Conservation (phyloP, 495 filamentous ascomycete species). For the Penicillium crystallinum region DNA sequence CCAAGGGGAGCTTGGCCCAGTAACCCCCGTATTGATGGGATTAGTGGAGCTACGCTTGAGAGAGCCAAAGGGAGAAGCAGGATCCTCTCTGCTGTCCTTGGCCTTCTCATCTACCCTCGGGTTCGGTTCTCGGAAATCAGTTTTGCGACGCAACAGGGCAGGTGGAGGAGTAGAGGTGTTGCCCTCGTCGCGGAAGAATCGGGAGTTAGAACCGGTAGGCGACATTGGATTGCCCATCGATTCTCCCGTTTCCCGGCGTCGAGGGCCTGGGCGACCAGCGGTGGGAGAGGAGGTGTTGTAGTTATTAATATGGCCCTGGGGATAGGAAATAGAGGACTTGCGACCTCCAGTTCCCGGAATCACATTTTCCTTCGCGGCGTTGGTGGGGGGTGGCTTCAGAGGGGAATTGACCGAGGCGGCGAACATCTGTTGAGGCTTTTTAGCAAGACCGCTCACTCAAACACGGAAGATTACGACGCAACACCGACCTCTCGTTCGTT, state of each 20-base stretch:
- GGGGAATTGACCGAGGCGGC: constrained; percentile 85
- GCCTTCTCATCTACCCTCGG: constrained; percentile 37
- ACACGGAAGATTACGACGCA: constrained; percentile 18
- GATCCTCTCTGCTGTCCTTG: constrained; percentile 40
- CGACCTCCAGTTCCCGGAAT: constrained; percentile 56
- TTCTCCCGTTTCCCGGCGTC: constrained; percentile 86
- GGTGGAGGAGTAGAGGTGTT: constrained; percentile 57
- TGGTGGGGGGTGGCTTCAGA: constrained; percentile 75
- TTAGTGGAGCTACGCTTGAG: constrained; percentile 69
- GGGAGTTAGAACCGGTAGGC: constrained; percentile 41
- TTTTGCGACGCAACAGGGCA: constrained; percentile 68
- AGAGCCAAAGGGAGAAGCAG: constrained; percentile 52
- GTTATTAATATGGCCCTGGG: constrained; percentile 40
- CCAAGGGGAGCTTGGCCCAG: constrained; percentile 66
- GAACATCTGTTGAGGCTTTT: constrained; percentile 56
- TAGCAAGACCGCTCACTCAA: constrained; percentile 8
- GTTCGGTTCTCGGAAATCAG: constrained; percentile 56
- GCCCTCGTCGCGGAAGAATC: constrained; percentile 56
- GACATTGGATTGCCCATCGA: constrained; percentile 58
- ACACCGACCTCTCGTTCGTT: constrained; percentile 72
- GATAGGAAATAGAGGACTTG: constrained; percentile 70
- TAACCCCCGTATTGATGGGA: constrained; percentile 45
- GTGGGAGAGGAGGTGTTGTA: constrained; percentile 54
- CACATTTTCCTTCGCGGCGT: constrained; percentile 61
- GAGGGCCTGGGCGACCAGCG: constrained; percentile 60